Percentiles rank a stretch among this genome's conserved stretches.
phyloP scores from a whole-genome alignment of 352 stramenopile genomes.

The Pythium vanterpoolii region DNA sequence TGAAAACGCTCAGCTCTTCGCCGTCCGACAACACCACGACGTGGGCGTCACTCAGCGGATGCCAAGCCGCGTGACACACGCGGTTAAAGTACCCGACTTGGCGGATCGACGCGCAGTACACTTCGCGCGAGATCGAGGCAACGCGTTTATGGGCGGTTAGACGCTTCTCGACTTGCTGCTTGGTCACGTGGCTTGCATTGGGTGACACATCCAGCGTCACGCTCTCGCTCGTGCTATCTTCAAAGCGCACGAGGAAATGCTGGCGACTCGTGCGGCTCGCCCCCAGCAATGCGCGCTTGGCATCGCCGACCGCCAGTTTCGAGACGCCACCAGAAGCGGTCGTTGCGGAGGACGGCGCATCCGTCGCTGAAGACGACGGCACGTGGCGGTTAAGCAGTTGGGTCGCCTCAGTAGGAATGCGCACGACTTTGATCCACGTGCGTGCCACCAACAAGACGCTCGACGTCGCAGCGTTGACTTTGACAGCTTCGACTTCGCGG shows the following conservation, averaged over 20 bases:
- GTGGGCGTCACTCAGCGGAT: slow-evolving; percentile 68
- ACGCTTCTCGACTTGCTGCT: slow-evolving; percentile 31
- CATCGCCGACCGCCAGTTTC: slow-evolving; percentile 9
- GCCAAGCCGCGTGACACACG: slow-evolving; percentile 60
- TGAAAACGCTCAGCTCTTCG: slow-evolving; percentile 73
- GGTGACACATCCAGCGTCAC: slow-evolving; percentile 24
- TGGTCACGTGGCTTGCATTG: slow-evolving; percentile 20
- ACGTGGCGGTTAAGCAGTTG: slow-evolving; percentile 12
- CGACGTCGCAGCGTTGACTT: slow-evolving; percentile 52
- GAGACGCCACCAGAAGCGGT: neutral
- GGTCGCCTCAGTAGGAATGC: slow-evolving; percentile 32
- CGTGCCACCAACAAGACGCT: slow-evolving; percentile 54
- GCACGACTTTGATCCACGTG: slow-evolving; percentile 57
- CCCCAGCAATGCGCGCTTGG: slow-evolving; percentile 13
- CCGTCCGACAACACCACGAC: slow-evolving; percentile 71
- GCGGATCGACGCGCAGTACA: slow-evolving; percentile 45
- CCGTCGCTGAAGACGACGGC: neutral
- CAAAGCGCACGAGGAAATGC: slow-evolving; percentile 47
- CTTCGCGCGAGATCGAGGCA: slow-evolving; percentile 47
- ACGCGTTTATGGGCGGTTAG: slow-evolving; percentile 25
- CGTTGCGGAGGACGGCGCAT: neutral
- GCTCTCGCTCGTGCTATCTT: slow-evolving; percentile 33
- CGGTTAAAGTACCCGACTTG: slow-evolving; percentile 55
- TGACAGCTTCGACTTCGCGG: slow-evolving; percentile 50
- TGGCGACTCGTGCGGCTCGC: slow-evolving; percentile 13